phyloP scores from a whole-genome alignment of 2,329 filamentous ascomycete species.

The Phialophora expanda region DNA sequence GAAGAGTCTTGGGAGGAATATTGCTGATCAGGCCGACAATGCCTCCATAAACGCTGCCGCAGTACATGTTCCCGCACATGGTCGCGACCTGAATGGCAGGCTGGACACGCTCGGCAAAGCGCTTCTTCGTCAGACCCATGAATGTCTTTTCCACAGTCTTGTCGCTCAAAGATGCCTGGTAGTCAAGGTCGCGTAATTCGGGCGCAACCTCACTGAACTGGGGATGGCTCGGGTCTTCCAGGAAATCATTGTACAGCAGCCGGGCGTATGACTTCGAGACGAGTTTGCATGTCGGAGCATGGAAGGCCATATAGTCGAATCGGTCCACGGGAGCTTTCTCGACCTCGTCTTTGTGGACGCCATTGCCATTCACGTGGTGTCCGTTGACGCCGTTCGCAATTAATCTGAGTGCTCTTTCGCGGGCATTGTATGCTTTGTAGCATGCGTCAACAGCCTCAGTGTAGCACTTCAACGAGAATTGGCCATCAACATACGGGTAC shows the following conservation, averaged over 20 bases:
- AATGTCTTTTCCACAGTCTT: conserved; percentile 87
- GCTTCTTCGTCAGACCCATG: conserved; percentile 82
- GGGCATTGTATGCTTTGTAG: conserved; percentile 79
- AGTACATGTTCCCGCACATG: conserved; percentile 72
- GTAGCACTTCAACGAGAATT: conserved; percentile 83
- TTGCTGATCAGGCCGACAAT: conserved; percentile 66
- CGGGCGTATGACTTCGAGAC: conserved; percentile 84
- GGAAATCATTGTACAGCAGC: conserved; percentile 84
- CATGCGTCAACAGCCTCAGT: conserved; percentile 78
- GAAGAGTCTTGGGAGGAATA: conserved; percentile 65
- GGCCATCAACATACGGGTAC: conserved; percentile 83
- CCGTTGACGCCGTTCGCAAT: conserved; percentile 43
- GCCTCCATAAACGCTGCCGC: conserved; percentile 64
- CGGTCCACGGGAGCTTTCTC: conserved; percentile 72
- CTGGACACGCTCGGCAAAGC: conserved; percentile 76
- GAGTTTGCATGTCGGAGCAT: conserved; percentile 84
- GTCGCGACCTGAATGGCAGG: conserved; percentile 77
- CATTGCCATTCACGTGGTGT: conserved; percentile 54
- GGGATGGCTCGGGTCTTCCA: conserved; percentile 69
- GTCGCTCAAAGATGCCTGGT: conserved; percentile 78
- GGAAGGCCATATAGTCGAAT: conserved; percentile 84
- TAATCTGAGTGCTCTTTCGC: conserved; percentile 66
- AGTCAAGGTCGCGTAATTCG: conserved; percentile 78
- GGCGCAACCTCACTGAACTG: conserved; percentile 75
- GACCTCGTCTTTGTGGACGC: conserved; percentile 48